These are phyloP conservation scores for Keithomyces neogunnii DNA, from an alignment of 2,329 filamentous ascomycete species.

Conservation along the genomic window DNA sequence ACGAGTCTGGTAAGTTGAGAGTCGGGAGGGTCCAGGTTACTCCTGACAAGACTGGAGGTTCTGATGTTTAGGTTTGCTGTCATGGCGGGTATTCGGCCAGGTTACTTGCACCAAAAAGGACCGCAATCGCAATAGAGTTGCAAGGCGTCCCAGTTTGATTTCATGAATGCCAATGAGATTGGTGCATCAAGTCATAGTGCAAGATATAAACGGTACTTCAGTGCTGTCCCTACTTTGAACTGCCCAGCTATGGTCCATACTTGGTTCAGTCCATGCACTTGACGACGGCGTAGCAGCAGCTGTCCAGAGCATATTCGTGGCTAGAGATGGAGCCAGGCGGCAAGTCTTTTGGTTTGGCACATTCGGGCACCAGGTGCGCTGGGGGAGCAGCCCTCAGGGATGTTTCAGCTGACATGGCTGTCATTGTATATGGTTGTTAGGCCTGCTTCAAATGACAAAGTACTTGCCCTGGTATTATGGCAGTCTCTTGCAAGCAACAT, in stretches of 20 bases:
- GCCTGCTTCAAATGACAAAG: conserved; percentile 28
- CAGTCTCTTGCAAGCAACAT: conserved; percentile 28
- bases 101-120: too few species aligned
- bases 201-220: too few species aligned
- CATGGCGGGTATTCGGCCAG: background rate
- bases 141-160: too few species aligned
- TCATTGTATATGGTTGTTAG: conserved; percentile 13
- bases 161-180: too few species aligned
- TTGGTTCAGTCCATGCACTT: conserved; percentile 27
- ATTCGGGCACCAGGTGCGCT: conserved; percentile 33
- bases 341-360: conserved; percentile 25
- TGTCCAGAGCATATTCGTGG: conserved; percentile 27
- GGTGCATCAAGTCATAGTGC: too few species aligned
- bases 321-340: conserved; percentile 23
- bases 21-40: background rate
- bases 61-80: background rate
- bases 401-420: conserved; percentile 11
- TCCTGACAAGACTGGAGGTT: background rate
- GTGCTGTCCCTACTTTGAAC: background rate
- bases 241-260: conserved; percentile 12
- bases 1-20: conserved; percentile 4
- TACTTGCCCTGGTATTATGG: conserved; percentile 28
- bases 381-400: conserved; percentile 30
- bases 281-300: conserved; percentile 30
- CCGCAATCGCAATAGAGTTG: too few species aligned